These are phyloP conservation scores for Fusarium caatingaense DNA, from an alignment of 2,329 filamentous ascomycete genomes.

Conservation along the genomic window DNA sequence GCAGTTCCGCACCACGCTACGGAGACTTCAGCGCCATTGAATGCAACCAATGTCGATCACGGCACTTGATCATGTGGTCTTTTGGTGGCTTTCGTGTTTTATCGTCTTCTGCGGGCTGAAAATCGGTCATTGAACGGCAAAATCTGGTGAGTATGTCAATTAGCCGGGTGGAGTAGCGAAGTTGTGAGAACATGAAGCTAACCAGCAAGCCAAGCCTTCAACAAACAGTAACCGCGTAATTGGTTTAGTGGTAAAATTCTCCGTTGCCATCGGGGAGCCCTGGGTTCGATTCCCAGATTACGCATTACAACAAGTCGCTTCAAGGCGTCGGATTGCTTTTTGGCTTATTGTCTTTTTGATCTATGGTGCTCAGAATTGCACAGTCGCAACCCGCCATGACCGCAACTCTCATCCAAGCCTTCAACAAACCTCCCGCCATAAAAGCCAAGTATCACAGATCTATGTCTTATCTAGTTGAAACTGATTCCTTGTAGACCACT, in stretches of 20 bases:
- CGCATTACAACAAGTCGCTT: background rate
- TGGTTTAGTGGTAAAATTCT: background rate
- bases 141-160: background rate
- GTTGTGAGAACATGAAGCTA: rapidly evolving
- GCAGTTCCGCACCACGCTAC: constrained; percentile 2
- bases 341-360: background rate
- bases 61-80: background rate
- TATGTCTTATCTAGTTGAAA: background rate
- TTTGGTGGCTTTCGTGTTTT: background rate
- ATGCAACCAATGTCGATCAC: background rate
- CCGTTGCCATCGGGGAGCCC: background rate
- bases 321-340: rapidly evolving
- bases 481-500: background rate
- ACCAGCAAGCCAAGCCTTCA: rapidly evolving
- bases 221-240: background rate
- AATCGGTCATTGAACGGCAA: background rate
- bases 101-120: rapidly evolving
- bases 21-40: background rate
- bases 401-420: too few relatives aligned
- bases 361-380: background rate
- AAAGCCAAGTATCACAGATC: background rate
- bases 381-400: background rate
- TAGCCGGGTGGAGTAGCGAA: background rate
- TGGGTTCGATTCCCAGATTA: background rate
- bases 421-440: too few relatives aligned